A percentile compares a stretch with the other conserved stretches of the same genome.
phyloP scores from a whole-genome alignment of 768 basidiomycete species.

The Crepidotus variabilis region DNA sequence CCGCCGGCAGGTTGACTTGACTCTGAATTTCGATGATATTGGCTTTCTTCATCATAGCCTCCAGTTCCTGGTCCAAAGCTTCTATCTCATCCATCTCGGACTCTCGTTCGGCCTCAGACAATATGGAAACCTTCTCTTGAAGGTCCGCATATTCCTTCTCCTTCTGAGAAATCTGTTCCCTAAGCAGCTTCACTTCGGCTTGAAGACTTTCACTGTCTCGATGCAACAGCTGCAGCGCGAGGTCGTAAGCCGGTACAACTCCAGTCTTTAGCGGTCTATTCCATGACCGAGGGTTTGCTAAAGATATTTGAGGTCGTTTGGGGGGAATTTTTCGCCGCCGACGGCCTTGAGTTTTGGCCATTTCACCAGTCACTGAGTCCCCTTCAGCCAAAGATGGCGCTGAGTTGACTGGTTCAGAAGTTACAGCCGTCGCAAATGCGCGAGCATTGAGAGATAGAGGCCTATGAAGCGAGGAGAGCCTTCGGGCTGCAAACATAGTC shows the following conservation, averaged over 20 bases:
- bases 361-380: background rate
- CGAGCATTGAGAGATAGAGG: background rate
- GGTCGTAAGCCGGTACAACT: conserved; percentile 78
- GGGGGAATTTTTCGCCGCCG: conserved; percentile 26
- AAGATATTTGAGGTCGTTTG: conserved; percentile 48
- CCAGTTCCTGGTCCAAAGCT: conserved; percentile 33
- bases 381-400: conserved; percentile 2
- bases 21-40: conserved; percentile 73
- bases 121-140: conserved; percentile 18
- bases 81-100: conserved; percentile 26
- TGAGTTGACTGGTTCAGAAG: background rate
- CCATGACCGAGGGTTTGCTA: conserved; percentile 56
- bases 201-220: conserved; percentile 53
- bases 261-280: conserved; percentile 57
- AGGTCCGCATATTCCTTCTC: conserved; percentile 19
- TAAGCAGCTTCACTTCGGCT: conserved; percentile 38
- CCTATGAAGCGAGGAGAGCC: background rate
- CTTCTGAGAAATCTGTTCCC: conserved; percentile 22
- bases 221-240: conserved; percentile 69
- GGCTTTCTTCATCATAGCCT: conserved; percentile 44
- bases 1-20: conserved; percentile 78
- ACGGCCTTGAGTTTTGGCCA: conserved; percentile 24
- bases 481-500: background rate
- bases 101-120: conserved; percentile 18
- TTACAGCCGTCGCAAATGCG: background rate